Percentiles rank a stretch among this genome's conserved stretches.
These are phyloP conservation scores for Xylaria hypoxylon DNA, from an alignment of 2,329 filamentous ascomycete species.

Conservation along the genomic window DNA sequence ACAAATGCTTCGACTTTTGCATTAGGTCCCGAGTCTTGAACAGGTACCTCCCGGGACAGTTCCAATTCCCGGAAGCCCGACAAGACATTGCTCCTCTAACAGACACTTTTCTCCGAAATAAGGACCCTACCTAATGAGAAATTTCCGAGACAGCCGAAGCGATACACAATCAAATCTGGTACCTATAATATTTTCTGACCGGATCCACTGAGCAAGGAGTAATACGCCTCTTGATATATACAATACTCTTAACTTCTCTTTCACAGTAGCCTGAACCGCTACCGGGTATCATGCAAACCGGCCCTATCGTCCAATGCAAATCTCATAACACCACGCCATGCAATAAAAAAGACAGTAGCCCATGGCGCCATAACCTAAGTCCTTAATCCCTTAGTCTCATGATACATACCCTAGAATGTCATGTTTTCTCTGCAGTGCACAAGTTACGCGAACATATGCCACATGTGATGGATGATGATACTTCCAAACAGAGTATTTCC, in stretches of 20 bases:
- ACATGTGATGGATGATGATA: slow-evolving; percentile 49
- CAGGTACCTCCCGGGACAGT: not conserved
- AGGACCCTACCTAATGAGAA: no score
- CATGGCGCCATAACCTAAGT: not conserved
- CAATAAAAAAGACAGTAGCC: slow-evolving; percentile 28
- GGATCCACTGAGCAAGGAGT: not conserved
- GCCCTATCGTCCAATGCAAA: slow-evolving; percentile 25
- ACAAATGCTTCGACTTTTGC: slow-evolving; percentile 23
- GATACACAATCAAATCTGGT: not conserved
- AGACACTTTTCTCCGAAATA: no score
- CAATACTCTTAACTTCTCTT: slow-evolving; percentile 14
- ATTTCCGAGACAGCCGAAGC: not conserved
- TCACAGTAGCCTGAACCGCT: slow-evolving; percentile 14
- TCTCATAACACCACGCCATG: slow-evolving; percentile 38
- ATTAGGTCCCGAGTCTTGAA: slow-evolving; percentile 18
- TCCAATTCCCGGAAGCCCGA: slow-evolving; percentile 17
- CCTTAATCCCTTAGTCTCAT: not conserved
- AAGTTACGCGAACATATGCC: slow-evolving; percentile 47
- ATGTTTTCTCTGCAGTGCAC: not conserved
- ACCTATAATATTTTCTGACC: not conserved
- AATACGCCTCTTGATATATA: slow-evolving; percentile 20
- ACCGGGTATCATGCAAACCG: slow-evolving; percentile 36
- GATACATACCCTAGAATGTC: not conserved
- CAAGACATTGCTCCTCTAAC: not conserved
- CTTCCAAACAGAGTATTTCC: slow-evolving; percentile 48